Conservation (phyloP, 2,329 filamentous ascomycete species). For the Fusarium circinatum region DNA sequence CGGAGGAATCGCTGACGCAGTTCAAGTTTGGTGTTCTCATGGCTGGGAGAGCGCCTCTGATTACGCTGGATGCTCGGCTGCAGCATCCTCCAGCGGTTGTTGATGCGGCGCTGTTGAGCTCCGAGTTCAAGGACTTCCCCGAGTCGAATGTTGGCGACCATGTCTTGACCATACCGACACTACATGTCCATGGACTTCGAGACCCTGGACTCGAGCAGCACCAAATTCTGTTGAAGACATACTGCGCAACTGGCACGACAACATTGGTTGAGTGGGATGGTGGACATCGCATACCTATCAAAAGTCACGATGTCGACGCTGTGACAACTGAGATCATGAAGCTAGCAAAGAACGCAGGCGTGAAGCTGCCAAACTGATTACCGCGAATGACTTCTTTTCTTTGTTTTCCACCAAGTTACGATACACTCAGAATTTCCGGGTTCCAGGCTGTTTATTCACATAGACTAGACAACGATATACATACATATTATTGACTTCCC, state of each 20-base stretch:
- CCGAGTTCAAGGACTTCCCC: conserved; percentile 52
- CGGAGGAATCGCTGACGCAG: conserved; percentile 27
- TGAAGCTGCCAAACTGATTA: background rate
- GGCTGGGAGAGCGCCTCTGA: conserved; percentile 48
- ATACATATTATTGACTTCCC: too few species aligned
- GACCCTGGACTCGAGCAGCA: conserved; percentile 70
- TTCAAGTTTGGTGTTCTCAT: conserved; percentile 53
- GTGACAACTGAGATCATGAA: conserved; percentile 43
- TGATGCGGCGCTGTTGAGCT: conserved; percentile 36
- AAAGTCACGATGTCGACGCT: conserved; percentile 69
- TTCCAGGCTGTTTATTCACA: too few species aligned
- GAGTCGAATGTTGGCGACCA: conserved; percentile 57
- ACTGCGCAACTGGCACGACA: conserved; percentile 65
- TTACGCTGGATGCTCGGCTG: conserved; percentile 53
- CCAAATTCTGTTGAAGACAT: conserved; percentile 62
- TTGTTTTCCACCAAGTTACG: too few species aligned
- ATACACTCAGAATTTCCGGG: too few species aligned
- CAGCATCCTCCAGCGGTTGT: conserved; percentile 61
- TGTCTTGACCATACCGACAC: conserved; percentile 46
- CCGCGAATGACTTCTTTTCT: too few species aligned
- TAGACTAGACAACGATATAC: too few species aligned
- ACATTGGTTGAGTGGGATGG: conserved; percentile 78
- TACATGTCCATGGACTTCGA: conserved; percentile 58
- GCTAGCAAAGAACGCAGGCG: conserved; percentile 31
- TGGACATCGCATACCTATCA: conserved; percentile 76